phyloP scores from a whole-genome alignment of 495 filamentous ascomycete genomes.

The Xylaria castorea region DNA sequence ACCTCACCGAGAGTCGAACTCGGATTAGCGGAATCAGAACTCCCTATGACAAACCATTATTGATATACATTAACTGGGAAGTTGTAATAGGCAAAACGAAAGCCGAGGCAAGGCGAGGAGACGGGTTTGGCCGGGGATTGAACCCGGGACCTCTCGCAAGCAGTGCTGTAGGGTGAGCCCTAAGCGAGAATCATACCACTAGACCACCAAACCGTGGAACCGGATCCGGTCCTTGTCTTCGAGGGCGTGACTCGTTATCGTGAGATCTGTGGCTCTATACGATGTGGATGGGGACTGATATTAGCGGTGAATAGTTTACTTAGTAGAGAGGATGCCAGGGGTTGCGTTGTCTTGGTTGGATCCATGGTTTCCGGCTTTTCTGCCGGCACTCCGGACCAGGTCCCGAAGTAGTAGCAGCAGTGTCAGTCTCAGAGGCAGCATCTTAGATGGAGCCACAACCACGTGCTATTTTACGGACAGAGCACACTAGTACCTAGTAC shows the following conservation, averaged over 20 bases:
- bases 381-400: background rate
- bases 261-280: background rate
- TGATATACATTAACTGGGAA: background rate
- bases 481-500: background rate
- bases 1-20: background rate
- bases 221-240: background rate
- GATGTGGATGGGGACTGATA: background rate
- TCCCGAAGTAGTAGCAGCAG: background rate
- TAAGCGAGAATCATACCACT: slow-evolving; percentile 34
- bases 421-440: background rate
- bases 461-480: background rate
- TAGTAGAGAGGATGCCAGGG: slow-evolving; percentile 2
- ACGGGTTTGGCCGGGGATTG: slow-evolving; percentile 24
- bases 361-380: background rate
- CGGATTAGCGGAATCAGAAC: background rate
- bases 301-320: slow-evolving; percentile 4
- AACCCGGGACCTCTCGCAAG: slow-evolving; percentile 37
- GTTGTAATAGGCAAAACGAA: background rate
- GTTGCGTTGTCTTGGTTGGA: background rate
- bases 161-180: slow-evolving; percentile 26
- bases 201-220: slow-evolving; percentile 25
- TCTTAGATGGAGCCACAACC: slow-evolving; percentile 8
- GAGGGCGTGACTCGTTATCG: slow-evolving; percentile 4
- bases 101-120: background rate
- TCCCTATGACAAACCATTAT: background rate